phyloP scores from a whole-genome alignment of 2,329 filamentous ascomycete species.

The Neurospora sp. region DNA sequence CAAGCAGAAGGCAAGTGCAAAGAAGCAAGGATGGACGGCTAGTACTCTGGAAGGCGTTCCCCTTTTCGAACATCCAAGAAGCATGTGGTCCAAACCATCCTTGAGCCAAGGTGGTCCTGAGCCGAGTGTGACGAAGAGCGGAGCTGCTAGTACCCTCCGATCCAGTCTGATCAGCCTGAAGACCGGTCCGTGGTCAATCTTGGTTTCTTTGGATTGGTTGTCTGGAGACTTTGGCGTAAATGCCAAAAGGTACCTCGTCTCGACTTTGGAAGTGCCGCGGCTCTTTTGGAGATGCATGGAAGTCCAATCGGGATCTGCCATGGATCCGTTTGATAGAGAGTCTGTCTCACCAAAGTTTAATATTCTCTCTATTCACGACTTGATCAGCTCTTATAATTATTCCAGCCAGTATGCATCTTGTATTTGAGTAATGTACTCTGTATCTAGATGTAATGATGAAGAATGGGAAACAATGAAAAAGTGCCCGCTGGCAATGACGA shows the following conservation, averaged over 20 bases:
- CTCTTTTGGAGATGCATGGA: not conserved
- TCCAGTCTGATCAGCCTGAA: not conserved
- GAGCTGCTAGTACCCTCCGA: conserved; percentile 4
- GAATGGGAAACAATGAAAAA: not conserved
- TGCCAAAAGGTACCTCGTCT: not conserved
- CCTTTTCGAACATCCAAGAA: conserved; percentile 14
- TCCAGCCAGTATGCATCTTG: not conserved
- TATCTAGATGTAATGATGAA: not conserved
- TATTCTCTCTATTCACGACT: not conserved
- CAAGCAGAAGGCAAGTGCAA: not conserved
- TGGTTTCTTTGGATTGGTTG: not conserved
- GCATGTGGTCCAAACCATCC: conserved; percentile 12
- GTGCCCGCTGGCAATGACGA: not conserved
- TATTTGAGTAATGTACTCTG: not conserved
- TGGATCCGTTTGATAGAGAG: not conserved
- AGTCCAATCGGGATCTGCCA: not conserved
- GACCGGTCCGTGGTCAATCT: not conserved
- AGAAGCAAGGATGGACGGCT: not conserved
- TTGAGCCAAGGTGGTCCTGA: conserved; percentile 4
- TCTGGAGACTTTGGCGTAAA: not conserved
- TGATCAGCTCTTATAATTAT: not conserved
- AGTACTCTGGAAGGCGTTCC: conserved; percentile 3
- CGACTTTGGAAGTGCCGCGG: not conserved
- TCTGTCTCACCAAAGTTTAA: not conserved
- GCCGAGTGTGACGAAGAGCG: conserved; percentile 16